Evolutionary conservation across 2,329 filamentous ascomycete genomes (phyloP), one percentile per base, ranked within the genome.

Genomic region (Thelonectria discophora): DNA sequence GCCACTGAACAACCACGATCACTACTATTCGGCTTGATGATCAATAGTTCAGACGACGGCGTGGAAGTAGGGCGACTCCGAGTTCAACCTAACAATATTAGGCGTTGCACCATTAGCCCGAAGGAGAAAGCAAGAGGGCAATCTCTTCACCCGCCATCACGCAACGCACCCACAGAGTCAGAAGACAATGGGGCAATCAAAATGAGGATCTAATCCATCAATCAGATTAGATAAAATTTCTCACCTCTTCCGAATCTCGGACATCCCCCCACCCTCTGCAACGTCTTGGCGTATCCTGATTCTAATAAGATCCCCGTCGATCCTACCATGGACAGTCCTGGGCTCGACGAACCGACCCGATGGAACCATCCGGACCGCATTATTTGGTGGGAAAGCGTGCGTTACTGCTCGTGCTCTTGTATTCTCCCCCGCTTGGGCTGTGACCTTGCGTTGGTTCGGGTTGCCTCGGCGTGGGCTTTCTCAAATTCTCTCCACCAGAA

Each of bases 151-250:
- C n/a, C n/a, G 17, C 39, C n/a, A 10, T 42, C 39, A 42, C 39
- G 15, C 39, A 42, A 42, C 39, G 13, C 39, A 17, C 15, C n/a
- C 17, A 17, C 17, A 10, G 39, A 17, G 9, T 17, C 17, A n/a
- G 39, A 3, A 42, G 9, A 42, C 17, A 11, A 42, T 8, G 4
- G 7, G 15, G 12, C 34, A 10, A 42, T 17, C 39, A 17, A 42
- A 42, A 42, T 17, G 9, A 17, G n/a, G 39, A 42, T 42, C 39
- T 42, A 42, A 42, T 42, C 39, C 15, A 42, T 42, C 39, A 42
- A 42, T 42, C 39, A 42, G 39, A 42, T 42, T 42, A 42, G 39
- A 42, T 42, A 42, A 42, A 42, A 42, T 17, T 42, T 42, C 17
- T 17, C 39, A 20, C 39, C n/a, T 42, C 39, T 42, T 20, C 39